Conservation (phyloP, 305 asterid genomes). For the Solanum hybrid region DNA sequence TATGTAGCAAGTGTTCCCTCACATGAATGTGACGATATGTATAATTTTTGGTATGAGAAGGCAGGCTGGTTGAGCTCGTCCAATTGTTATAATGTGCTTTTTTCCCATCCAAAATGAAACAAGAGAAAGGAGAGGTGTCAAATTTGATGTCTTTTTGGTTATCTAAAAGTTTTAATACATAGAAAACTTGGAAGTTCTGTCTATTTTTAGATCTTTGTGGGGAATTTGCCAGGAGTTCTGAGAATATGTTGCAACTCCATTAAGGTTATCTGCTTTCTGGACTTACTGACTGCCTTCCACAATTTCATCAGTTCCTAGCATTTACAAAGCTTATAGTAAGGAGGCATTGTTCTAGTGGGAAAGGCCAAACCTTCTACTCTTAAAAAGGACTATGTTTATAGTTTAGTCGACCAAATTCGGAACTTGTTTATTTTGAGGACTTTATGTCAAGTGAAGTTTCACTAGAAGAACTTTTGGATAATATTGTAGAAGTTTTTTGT, state of each 20-base stretch:
- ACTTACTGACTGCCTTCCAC: background rate
- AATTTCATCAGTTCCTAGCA: background rate
- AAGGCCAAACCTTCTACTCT: background rate
- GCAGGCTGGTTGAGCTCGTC: background rate
- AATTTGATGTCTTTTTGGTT: background rate
- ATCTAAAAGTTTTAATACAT: background rate
- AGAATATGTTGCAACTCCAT: background rate
- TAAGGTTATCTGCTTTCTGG: background rate
- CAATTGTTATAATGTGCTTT: background rate
- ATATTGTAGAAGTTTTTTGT: background rate
- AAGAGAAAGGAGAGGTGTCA: background rate
- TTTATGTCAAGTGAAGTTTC: background rate
- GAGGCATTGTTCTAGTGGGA: background rate
- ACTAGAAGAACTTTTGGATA: background rate
- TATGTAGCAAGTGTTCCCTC: background rate
- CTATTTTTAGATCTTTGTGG: background rate
- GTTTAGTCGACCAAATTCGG: background rate
- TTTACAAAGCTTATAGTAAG: background rate
- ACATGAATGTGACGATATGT: background rate
- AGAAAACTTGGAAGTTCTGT: background rate
- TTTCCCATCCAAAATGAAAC: background rate
- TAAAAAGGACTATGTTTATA: background rate
- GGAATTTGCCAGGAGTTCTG: background rate
- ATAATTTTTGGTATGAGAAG: background rate
- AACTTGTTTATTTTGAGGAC: background rate